These are phyloP conservation scores for Canavalia gladiata DNA, from an alignment of 306 rosid genomes.

Conservation along the genomic window DNA sequence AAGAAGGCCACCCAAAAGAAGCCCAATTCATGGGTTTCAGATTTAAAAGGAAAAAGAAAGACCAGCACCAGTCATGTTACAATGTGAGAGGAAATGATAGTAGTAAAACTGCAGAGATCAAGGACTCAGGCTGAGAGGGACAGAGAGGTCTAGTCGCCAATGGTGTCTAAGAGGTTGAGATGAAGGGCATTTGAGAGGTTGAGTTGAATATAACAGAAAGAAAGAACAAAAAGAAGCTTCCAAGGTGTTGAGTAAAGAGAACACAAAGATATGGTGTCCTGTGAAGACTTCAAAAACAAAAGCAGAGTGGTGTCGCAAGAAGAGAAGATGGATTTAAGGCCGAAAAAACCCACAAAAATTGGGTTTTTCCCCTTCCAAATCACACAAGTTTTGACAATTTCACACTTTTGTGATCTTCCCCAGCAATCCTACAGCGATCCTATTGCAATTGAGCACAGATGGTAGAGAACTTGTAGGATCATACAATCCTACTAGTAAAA, in stretches of 20 bases:
- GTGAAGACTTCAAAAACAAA: neutral
- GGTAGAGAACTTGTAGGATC: neutral
- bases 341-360: neutral
- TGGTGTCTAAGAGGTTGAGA: neutral
- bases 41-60: neutral
- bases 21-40: neutral
- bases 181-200: neutral
- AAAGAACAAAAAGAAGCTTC: neutral
- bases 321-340: neutral
- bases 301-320: neutral
- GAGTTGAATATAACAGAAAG: neutral
- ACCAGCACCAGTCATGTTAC: neutral
- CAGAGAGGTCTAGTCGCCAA: neutral
- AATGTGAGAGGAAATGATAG: neutral
- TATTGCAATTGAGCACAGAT: neutral
- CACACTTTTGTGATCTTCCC: neutral
- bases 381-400: neutral
- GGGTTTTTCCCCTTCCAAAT: neutral
- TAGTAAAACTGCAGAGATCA: neutral
- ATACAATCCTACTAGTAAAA: neutral
- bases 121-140: neutral
- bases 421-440: neutral
- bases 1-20: constrained; percentile 3
- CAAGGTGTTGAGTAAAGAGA: neutral
- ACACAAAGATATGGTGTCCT: neutral